phyloP scores from a whole-genome alignment of 768 basidiomycete genomes.

The Sporobolomyces pararoseus region DNA sequence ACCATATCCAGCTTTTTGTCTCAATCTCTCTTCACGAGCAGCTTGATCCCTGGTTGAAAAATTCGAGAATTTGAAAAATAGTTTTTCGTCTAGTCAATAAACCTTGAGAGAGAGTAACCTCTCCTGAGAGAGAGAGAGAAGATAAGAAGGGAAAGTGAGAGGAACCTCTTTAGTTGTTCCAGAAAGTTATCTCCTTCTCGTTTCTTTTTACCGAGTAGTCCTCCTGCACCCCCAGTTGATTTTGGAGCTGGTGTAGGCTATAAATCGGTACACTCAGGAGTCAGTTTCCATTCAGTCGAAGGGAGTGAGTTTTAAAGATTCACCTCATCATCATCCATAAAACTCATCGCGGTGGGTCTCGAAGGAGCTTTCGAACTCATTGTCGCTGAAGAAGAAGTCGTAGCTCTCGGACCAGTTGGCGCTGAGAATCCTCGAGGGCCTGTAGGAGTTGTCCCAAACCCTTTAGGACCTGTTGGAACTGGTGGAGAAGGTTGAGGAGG shows the following conservation, averaged over 20 bases:
- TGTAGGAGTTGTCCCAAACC: not conserved
- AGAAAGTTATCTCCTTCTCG: constrained; percentile 94
- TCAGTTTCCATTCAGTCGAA: no score
- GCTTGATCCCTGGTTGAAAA: constrained; percentile 71
- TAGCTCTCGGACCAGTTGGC: constrained; percentile 15
- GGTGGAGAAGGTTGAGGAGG: constrained; percentile 7
- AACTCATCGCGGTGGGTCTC: constrained; percentile 19
- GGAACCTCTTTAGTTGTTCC: constrained; percentile 88
- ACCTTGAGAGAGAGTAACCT: not conserved
- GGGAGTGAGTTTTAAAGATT: not conserved
- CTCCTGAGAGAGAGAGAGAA: not conserved
- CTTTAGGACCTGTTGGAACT: constrained; percentile 32
- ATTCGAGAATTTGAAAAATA: no score
- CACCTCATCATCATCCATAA: constrained; percentile 33
- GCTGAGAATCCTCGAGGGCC: not conserved
- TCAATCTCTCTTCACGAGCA: constrained; percentile 77
- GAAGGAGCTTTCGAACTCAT: not conserved
- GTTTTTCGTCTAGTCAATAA: constrained; percentile 13
- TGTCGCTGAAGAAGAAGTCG: not conserved
- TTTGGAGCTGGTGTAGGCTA: constrained; percentile 11
- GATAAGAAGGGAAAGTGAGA: constrained; percentile 13
- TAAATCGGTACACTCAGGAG: no score
- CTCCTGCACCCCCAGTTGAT: no score
- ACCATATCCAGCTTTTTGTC: constrained; percentile 54
- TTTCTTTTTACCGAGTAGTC: constrained; percentile 63